phyloP scores from a whole-genome alignment of 2,329 filamentous ascomycete species.

The Pseudogymnoascus sp. region DNA sequence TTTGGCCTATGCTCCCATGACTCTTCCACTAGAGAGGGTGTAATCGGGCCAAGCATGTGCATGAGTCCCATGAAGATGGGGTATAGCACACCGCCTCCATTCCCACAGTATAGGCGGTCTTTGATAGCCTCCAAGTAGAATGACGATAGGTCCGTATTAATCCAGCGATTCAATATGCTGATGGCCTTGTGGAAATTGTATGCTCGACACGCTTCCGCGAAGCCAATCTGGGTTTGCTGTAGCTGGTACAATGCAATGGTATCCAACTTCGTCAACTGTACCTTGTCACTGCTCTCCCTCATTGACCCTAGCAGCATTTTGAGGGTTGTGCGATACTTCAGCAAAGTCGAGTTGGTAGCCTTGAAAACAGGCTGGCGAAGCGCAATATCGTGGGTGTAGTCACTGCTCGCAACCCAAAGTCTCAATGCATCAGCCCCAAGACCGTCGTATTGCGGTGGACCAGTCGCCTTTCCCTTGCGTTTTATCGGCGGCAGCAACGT shows the following conservation, averaged over 20 bases:
- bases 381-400: constrained; percentile 82
- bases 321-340: constrained; percentile 83
- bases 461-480: constrained; percentile 42
- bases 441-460: constrained; percentile 48
- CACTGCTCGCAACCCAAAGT: constrained; percentile 83
- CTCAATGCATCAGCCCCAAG: constrained; percentile 82
- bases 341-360: constrained; percentile 64
- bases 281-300: constrained; percentile 35
- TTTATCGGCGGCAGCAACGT: constrained; percentile 65
- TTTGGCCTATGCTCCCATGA: constrained; percentile 71
- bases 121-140: constrained; percentile 94
- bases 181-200: constrained; percentile 80
- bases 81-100: constrained; percentile 55
- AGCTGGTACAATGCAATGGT: constrained; percentile 73
- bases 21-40: constrained; percentile 79
- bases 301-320: constrained; percentile 83
- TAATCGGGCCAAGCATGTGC: constrained; percentile 72
- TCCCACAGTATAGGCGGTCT: constrained; percentile 82
- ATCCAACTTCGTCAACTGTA: constrained; percentile 54
- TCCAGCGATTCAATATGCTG: constrained; percentile 68
- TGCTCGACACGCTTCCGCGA: constrained; percentile 56
- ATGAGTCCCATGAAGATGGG: constrained; percentile 65
- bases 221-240: constrained; percentile 53
- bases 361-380: constrained; percentile 72
- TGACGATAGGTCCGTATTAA: constrained; percentile 74